A percentile compares a stretch with the other conserved stretches of the same genome.
Conservation (phyloP, 495 filamentous ascomycete species). For the Rhizodiscina lignyota region DNA sequence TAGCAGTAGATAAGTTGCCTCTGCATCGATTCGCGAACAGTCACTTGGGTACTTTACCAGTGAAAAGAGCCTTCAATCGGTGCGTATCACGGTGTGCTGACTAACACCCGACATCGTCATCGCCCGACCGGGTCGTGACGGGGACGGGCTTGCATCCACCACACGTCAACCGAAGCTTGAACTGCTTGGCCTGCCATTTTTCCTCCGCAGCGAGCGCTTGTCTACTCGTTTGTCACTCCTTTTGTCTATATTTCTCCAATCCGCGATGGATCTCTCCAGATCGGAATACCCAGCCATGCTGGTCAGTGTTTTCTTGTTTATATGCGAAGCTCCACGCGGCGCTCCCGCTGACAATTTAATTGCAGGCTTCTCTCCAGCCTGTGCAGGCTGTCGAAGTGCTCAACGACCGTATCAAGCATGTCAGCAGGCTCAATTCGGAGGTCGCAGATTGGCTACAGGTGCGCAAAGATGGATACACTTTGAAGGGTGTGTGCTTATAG, state of each 20-base stretch:
- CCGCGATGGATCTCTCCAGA: slow-evolving; percentile 61
- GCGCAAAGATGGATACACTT: background rate
- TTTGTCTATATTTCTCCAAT: background rate
- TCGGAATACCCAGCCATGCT: slow-evolving; percentile 92
- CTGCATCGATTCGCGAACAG: too few relatives aligned
- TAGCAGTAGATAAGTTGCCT: too few relatives aligned
- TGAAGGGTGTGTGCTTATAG: too few relatives aligned
- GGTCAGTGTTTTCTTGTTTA: slow-evolving; percentile 61
- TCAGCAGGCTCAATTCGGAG: slow-evolving; percentile 71
- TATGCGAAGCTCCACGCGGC: too few relatives aligned
- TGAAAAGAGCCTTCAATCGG: too few relatives aligned
- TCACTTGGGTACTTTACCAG: too few relatives aligned
- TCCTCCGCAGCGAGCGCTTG: background rate
- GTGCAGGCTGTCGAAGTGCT: slow-evolving; percentile 69
- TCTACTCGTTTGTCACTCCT: background rate
- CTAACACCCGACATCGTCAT: too few relatives aligned
- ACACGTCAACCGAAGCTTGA: too few relatives aligned
- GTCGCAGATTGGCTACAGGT: slow-evolving; percentile 98
- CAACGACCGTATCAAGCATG: slow-evolving; percentile 74
- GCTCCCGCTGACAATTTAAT: slow-evolving; percentile 13
- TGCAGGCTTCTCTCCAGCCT: slow-evolving; percentile 67
- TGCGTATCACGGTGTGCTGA: too few relatives aligned
- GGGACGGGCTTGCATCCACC: too few relatives aligned
- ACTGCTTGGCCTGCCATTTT: too few relatives aligned
- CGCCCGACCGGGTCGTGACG: too few relatives aligned